Evolutionary conservation across 805 yeast species (phyloP), one percentile per base, ranked within the genome.

Genomic region (Groenewaldozyma salmanticensis): DNA sequence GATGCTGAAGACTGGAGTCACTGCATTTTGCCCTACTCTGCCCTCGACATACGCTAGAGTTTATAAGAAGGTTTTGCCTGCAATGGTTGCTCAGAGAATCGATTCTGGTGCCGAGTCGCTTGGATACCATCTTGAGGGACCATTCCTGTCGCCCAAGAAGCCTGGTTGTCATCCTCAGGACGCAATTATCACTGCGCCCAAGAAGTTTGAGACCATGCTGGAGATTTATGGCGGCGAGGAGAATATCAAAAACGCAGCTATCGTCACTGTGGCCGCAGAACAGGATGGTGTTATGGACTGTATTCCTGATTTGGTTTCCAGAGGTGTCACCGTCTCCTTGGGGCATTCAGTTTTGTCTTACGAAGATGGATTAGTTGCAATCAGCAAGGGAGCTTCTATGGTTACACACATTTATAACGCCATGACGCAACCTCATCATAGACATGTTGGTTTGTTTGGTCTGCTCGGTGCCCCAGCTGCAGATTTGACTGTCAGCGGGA

Each of bases 51-150:
- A 66, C 49, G 68, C 72, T 4, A 65, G 67, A 37, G 74, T 71
- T 27, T 75, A 75, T 53, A 54, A 55, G 18, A 66, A 64, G 43
- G 71, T 71, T 7, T 59, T 75, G 39, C 75, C 75, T 4, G 46
- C 64, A 21, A 61, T 72, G 44, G 58, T 57, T 16, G 58, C 60
- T 24, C 54, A 63, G 9, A 54, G 73, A 29, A 47, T 55, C 2
- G 21, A 48, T 27, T 46, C 35, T 21, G 52, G 55, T 13, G 55
- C 59, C 4, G 59, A 54, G 33, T 45, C 43, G 34, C 57, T 75
- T 42, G 80, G 80, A 7, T 75, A 75, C n/a, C 80, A 75, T 52
- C 57, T 71, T 31, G 80, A 75, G 49, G 80, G 80, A 4, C 80
- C 80, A 5, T 73, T 74, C 52, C 66, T 75, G 44, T 71, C 68